Evolutionary conservation across 1,284 basidiomycete genomes (phyloP), one percentile per base, ranked within the genome.

Genomic region (Laetiporus sulphureus): DNA sequence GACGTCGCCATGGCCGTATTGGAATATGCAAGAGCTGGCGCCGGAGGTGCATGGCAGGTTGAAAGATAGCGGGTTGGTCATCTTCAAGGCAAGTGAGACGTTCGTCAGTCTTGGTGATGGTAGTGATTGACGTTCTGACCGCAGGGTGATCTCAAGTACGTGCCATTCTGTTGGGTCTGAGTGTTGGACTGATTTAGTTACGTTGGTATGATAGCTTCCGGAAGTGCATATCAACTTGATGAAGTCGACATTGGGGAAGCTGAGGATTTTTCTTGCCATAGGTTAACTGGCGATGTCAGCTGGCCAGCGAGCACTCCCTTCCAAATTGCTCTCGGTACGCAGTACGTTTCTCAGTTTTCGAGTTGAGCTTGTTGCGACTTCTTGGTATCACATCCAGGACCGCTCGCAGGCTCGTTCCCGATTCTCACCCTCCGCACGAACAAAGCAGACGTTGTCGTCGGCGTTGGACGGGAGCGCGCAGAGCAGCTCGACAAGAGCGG

Each of bases 381-480:
- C n/a, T n/a, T n/a, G n/a, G n/a, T 20, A 38, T 23, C 19, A 5
- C 47, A 6, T 20, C 30, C 50, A 89, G 88, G 89, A 3, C 86
- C 89, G 0, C 63, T 95, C 13, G 78, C 79, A 0, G 88, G 91
- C 2, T 69, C 80, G 6, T 84, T 96, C 62, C 84, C 85, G 3
- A 62, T 96, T 18, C 65, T 96, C 22, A 91, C 88, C 52, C 65
- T 97, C 45, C 77, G 95, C 19, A 99, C 95, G 1, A 93, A 90
- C 70, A 98, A 99, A 63, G 95, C 95, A 0, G 94, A 98, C 57
- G 93, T 97, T 1, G 87, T 87, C 24, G 90, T 92, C 11, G 91
- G 86, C 2, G 71, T 95, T 4, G 64, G 76, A 2, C 66, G 76
- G 43, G 79, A 79, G 0, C 64, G 78, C 2, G 83, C 78, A 0